Evolutionary conservation across 768 basidiomycete genomes (phyloP), one percentile per base, ranked within the genome.

Genomic region (Tulasnella sp.): DNA sequence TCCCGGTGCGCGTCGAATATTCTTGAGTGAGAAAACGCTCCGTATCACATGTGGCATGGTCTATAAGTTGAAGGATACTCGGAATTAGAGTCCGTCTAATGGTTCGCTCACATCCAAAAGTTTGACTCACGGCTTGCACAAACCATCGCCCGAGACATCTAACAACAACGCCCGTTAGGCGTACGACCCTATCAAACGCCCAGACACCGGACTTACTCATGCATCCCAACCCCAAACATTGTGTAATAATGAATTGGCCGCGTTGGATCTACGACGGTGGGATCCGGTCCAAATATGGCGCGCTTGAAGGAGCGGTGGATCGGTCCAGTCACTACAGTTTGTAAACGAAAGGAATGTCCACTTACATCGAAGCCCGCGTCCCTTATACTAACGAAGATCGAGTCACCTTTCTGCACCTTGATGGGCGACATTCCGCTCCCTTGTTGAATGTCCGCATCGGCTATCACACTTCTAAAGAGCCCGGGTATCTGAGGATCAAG

Each of bases 111-210:
- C 72, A 17, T 72, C 74, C 43, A 74, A 42, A 25, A 71, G 56
- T 75, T 76, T n/a, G 2, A 77, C 70, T 10, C 72, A 69, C 19
- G 75, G 71, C 74, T 73, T 62, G n/a, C 29, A 31, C 31, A 46
- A 59, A 58, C 42, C 21, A 31, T 8, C 53, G 57, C 24, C 49
- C 57, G n/a, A 60, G 51, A 42, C 57, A 59, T 7, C 50, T 52
- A 52, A 11, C 50, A 58, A 56, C 22, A 19, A 12, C 5, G 8
- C 8, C 3, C 24, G 30, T 46, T 21, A 59, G 56, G 15, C 25
- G 42, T 22, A 61, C 15, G 4, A 49, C 30, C 10, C n/a, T 8
- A 45, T 1, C 27, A 17, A 56, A 7, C n/a, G 19, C 10, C 12
- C 25, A 51, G 48, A 22, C n/a, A 41, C 34, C 5, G 15, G 12